Evolutionary conservation across 805 yeast species (phyloP).

Genomic region (Danielia reshetovae): DNA sequence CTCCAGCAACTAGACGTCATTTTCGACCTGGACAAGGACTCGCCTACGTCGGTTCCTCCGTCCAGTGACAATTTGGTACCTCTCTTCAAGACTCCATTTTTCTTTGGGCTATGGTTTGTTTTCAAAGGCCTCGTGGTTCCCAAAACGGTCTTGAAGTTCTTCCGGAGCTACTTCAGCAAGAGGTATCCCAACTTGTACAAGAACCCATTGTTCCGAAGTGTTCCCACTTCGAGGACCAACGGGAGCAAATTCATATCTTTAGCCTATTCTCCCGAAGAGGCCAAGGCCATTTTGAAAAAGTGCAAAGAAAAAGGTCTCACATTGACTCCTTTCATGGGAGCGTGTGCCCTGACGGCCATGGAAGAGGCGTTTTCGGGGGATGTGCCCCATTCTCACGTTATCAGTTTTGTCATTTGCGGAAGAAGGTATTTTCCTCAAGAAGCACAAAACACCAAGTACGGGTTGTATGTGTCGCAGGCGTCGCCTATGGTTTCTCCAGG

Average conservation of each 20-base stretch:
- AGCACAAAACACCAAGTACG: conserved; percentile 6
- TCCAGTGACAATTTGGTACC: conserved; percentile 3
- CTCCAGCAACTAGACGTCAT: conserved; percentile 1
- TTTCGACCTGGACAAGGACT: conserved; percentile 3
- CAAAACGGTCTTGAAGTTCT: conserved; percentile 1
- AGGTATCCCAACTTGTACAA: conserved; percentile 7
- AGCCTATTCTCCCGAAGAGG: conserved; percentile 4
- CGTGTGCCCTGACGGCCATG: conserved; percentile 3
- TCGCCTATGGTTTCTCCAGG: conserved; percentile 2
- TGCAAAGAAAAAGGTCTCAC: conserved; percentile 5
- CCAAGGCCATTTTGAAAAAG: conserved; percentile 2
- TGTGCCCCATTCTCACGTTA: not conserved
- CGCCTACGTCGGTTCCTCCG: conserved; percentile 1
- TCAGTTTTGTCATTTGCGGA: conserved; percentile 9
- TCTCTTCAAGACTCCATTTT: conserved; percentile 4
- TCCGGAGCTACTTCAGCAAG: conserved; percentile 1
- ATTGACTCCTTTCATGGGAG: conserved; percentile 11
- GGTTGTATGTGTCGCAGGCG: conserved; percentile 7
- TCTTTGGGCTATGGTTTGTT: conserved; percentile 2
- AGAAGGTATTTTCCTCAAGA: conserved; percentile 10
- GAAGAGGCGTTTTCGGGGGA: conserved; percentile 2
- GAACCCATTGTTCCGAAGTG: conserved; percentile 7
- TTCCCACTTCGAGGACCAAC: conserved; percentile 6
- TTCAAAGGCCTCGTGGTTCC: conserved; percentile 3
- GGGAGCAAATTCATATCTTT: conserved; percentile 5